Evolutionary conservation across 306 rosid genomes (phyloP).

Genomic region (Delonix regia): DNA sequence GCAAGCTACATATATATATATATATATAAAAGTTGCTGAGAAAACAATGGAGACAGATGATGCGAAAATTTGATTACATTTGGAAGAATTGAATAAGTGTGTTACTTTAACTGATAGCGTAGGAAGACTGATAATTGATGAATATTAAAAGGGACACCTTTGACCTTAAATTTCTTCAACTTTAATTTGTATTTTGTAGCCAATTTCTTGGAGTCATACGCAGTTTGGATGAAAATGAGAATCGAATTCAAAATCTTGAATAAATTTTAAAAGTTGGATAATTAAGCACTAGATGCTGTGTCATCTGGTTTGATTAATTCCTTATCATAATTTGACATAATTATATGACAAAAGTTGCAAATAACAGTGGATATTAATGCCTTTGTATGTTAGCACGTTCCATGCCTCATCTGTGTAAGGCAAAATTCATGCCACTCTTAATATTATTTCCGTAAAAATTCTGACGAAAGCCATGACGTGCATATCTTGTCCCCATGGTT

Average conservation of each 20-base stretch:
- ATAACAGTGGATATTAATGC: neutral
- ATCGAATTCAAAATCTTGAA: neutral
- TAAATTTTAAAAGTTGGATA: neutral
- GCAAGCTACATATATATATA: neutral
- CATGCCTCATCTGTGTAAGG: slow-evolving; percentile 12
- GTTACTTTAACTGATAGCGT: neutral
- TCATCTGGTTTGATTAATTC: neutral
- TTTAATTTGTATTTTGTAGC: neutral
- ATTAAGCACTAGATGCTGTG: neutral
- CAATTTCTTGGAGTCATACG: neutral
- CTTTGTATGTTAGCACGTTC: neutral
- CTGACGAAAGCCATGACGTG: neutral
- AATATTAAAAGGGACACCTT: neutral
- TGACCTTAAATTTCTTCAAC: neutral
- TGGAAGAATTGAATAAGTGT: neutral
- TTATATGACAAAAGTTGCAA: neutral
- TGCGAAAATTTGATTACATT: too few relatives aligned
- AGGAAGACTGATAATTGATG: neutral
- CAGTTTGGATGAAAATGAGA: neutral
- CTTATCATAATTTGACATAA: neutral
- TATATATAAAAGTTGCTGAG: neutral
- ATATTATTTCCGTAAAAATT: neutral
- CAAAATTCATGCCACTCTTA: neutral
- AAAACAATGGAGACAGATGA: neutral
- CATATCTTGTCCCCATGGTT: neutral